These are phyloP conservation scores for Plasmodium yoelii DNA, from an alignment of 169 alveolate species.

Conservation along the genomic window DNA sequence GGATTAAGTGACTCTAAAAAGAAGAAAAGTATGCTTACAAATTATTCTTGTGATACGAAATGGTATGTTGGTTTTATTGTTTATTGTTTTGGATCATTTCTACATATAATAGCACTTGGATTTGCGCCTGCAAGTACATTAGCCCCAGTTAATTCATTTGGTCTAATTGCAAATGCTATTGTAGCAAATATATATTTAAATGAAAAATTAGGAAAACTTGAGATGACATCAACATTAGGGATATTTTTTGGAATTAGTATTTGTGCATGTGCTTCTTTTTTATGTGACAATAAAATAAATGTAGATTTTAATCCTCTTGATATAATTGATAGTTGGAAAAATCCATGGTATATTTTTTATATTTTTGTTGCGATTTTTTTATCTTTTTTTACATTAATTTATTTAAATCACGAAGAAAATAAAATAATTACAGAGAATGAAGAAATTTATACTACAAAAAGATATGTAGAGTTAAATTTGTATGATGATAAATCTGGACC, in stretches of 20 bases:
- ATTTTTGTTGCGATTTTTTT: conserved; percentile 81
- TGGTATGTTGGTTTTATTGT: conserved; percentile 87
- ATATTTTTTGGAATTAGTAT: conserved; percentile 85
- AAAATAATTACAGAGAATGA: conserved; percentile 78
- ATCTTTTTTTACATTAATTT: conserved; percentile 83
- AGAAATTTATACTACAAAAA: conserved; percentile 78
- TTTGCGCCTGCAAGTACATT: conserved; percentile 90
- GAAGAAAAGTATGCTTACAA: conserved; percentile 74
- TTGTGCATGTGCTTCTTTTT: conserved; percentile 88
- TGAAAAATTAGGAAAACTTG: conserved; percentile 86
- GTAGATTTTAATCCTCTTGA: conserved; percentile 64
- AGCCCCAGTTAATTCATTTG: conserved; percentile 90
- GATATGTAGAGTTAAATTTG: conserved; percentile 77
- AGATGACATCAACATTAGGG: conserved; percentile 87
- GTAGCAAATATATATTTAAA: conserved; percentile 87
- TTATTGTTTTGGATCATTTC: conserved; percentile 84
- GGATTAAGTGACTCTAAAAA: conserved; percentile 82
- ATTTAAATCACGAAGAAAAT: conserved; percentile 82
- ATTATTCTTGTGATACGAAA: conserved; percentile 82
- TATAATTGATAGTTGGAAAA: conserved; percentile 86
- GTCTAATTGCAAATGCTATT: conserved; percentile 87
- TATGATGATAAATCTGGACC: conserved; percentile 38
- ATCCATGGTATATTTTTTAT: conserved; percentile 87
- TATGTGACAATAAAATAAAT: conserved; percentile 73
- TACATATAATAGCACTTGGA: conserved; percentile 88